Evolutionary conservation across 495 filamentous ascomycete genomes (phyloP).

Genomic region (Penicillium coprophilum): DNA sequence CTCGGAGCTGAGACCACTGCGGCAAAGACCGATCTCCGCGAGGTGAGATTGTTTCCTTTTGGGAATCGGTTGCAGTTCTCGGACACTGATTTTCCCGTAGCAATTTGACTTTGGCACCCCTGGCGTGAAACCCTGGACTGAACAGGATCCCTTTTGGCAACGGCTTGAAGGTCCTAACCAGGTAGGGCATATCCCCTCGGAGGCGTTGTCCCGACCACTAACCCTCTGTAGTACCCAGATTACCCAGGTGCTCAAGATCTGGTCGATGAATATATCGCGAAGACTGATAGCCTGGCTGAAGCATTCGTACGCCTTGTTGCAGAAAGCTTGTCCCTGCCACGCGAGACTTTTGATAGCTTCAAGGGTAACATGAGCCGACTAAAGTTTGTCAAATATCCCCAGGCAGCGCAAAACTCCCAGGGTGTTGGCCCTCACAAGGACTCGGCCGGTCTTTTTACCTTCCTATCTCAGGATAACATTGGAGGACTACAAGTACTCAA

Average conservation of each 20-base stretch:
- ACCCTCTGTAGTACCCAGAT: constrained; percentile 46
- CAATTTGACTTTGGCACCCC: constrained; percentile 49
- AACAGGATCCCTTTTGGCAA: constrained; percentile 77
- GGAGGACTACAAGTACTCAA: constrained; percentile 53
- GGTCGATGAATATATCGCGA: constrained; percentile 76
- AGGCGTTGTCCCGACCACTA: neutral
- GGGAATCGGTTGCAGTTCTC: neutral
- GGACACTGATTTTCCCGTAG: constrained; percentile 17
- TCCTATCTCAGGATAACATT: constrained; percentile 54
- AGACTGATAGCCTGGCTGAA: constrained; percentile 67
- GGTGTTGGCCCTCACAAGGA: constrained; percentile 94
- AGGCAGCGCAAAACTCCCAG: constrained; percentile 58
- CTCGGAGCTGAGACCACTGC: constrained; percentile 52
- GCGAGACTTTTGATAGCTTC: constrained; percentile 75
- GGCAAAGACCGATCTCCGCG: constrained; percentile 40
- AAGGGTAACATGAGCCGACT: constrained; percentile 86
- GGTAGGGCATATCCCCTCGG: constrained; percentile 14
- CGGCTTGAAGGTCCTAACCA: constrained; percentile 40
- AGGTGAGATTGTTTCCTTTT: constrained; percentile 24
- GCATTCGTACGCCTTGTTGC: constrained; percentile 78
- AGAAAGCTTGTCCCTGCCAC: constrained; percentile 73
- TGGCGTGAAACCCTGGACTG: constrained; percentile 38
- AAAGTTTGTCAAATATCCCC: constrained; percentile 91
- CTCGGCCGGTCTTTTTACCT: constrained; percentile 62
- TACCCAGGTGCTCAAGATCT: constrained; percentile 64